Evolutionary conservation across 78 protist species (phyloP).

Genomic region (slime mould (Dictyostelium discoideum)): DNA sequence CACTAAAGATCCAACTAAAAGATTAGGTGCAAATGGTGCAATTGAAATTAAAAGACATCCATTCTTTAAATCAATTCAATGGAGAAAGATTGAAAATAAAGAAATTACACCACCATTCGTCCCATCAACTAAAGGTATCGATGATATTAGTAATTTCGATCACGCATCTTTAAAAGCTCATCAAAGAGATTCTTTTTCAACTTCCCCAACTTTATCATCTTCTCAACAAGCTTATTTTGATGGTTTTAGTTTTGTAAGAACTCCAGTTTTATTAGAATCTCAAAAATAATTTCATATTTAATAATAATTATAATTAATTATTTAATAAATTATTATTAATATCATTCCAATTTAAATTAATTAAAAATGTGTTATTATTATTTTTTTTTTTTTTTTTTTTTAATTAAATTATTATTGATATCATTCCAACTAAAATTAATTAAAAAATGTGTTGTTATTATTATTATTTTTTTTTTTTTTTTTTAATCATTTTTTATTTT

Average conservation of each 20-base stretch:
- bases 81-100: conserved; percentile 44
- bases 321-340: no score
- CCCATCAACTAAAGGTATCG: conserved; percentile 22
- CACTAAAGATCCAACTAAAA: conserved; percentile 80
- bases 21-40: conserved; percentile 83
- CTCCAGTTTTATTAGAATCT: neutral
- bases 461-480: neutral
- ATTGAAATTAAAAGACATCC: conserved; percentile 77
- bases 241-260: conserved; percentile 35
- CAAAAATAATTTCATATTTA: no score
- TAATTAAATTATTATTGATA: no score
- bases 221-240: conserved; percentile 65
- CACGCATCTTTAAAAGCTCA: neutral
- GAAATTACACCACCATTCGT: conserved; percentile 61
- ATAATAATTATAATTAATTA: no score
- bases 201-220: conserved; percentile 32
- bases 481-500: neutral
- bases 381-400: no score
- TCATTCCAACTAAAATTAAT: no score
- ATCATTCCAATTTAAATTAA: no score
- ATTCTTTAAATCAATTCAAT: conserved; percentile 75
- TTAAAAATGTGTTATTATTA: neutral
- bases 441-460: neutral
- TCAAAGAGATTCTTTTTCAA: neutral
- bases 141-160: conserved; percentile 50